A percentile compares a stretch with the other conserved stretches of the same genome.
These are phyloP conservation scores for Clarireedia sp. DNA, from an alignment of 2,329 filamentous ascomycete species.

Conservation along the genomic window DNA sequence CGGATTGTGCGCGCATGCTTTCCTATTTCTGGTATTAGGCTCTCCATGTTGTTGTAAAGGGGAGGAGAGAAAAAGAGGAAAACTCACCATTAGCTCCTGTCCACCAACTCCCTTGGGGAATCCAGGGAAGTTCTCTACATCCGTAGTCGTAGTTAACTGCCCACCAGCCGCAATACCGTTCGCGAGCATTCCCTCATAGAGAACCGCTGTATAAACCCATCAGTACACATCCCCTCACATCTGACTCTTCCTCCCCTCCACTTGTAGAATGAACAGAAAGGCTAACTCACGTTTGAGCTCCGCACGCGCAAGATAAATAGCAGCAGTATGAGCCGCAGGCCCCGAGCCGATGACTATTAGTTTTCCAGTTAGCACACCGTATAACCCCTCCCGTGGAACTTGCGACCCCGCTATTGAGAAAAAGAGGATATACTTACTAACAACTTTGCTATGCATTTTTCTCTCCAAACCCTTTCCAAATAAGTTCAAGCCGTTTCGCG, in stretches of 20 bases:
- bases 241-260: slow-evolving; percentile 25
- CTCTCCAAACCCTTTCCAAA: slow-evolving; percentile 30
- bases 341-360: slow-evolving; percentile 77
- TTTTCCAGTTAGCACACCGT: neutral
- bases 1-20: slow-evolving; percentile 84
- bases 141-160: slow-evolving; percentile 95
- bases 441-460: slow-evolving; percentile 88
- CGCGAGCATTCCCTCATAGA: slow-evolving; percentile 97
- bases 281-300: slow-evolving; percentile 63
- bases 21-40: slow-evolving; percentile 38
- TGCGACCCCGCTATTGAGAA: neutral
- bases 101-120: slow-evolving; percentile 88
- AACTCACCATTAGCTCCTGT: slow-evolving; percentile 63
- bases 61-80: too few species aligned
- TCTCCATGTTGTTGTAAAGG: neutral
- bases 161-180: slow-evolving; percentile 94
- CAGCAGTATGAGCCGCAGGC: slow-evolving; percentile 93
- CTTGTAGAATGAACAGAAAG: neutral
- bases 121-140: slow-evolving; percentile 96
- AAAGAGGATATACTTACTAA: slow-evolving; percentile 54
- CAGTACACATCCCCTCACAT: neutral
- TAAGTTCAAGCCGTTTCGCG: slow-evolving; percentile 11
- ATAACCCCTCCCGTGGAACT: neutral
- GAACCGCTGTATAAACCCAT: slow-evolving; percentile 46
- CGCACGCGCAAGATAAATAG: slow-evolving; percentile 89